A percentile compares a stretch with the other conserved stretches of the same genome.
phyloP scores from a whole-genome alignment of 2,329 filamentous ascomycete genomes.

The Fusarium mexicanum region DNA sequence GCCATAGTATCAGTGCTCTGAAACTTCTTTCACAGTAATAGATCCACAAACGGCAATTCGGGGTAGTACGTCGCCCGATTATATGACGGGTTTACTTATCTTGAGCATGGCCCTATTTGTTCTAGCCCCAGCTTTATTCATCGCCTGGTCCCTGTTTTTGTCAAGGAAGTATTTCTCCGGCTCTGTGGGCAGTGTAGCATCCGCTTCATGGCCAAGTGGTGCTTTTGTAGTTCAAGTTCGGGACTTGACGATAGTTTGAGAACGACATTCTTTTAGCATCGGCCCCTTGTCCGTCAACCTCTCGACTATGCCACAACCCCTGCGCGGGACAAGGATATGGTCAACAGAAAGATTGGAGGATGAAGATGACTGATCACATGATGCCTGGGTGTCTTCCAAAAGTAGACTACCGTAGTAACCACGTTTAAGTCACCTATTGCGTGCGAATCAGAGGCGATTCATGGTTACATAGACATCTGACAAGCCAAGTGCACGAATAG shows the following conservation, averaged over 20 bases:
- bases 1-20: background rate
- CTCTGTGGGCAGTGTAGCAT: background rate
- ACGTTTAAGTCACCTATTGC: constrained; percentile 6
- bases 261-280: background rate
- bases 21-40: background rate
- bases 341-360: background rate
- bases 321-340: constrained; percentile 8
- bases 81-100: constrained; percentile 9
- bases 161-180: background rate
- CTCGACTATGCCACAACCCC: background rate
- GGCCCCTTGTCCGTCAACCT: background rate
- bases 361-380: constrained; percentile 12
- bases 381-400: background rate
- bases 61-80: constrained; percentile 8
- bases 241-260: constrained; percentile 7
- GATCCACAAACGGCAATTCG: background rate
- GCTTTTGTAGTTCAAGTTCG: constrained; percentile 11
- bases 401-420: constrained; percentile 5
- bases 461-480: constrained; percentile 13
- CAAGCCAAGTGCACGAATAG: constrained; percentile 19
- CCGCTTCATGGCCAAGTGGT: constrained; percentile 4
- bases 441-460: constrained; percentile 23
- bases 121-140: background rate
- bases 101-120: background rate
- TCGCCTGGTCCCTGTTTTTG: background rate